phyloP scores from a whole-genome alignment of 225 moss, liverwort and hornwort genomes.

The Marchantia paleacea region DNA sequence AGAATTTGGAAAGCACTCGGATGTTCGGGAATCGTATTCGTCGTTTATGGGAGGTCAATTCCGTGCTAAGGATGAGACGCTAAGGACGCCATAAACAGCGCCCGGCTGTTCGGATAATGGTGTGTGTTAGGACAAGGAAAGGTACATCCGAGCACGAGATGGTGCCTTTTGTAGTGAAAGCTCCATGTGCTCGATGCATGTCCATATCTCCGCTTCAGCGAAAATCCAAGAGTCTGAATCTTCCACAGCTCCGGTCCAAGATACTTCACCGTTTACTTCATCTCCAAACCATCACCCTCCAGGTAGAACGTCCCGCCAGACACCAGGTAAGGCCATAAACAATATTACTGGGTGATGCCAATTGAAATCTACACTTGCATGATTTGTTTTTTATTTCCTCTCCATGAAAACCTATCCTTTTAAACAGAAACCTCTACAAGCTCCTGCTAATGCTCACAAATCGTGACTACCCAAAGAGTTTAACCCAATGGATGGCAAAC shows the following conservation, averaged over 20 bases:
- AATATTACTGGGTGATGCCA: no score
- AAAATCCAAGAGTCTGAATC: neutral
- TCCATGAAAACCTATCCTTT: no score
- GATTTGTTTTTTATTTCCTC: no score
- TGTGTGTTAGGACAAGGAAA: neutral
- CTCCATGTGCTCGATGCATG: neutral
- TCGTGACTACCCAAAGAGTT: no score
- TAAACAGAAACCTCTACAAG: no score
- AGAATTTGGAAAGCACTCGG: neutral
- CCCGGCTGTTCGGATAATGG: neutral
- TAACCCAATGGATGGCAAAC: no score
- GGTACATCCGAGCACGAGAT: neutral
- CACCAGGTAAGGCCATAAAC: no score
- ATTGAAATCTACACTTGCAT: no score
- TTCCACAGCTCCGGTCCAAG: neutral
- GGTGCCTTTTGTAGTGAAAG: neutral
- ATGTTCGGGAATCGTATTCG: neutral
- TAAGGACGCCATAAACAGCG: neutral
- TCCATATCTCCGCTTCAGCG: neutral
- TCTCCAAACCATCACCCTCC: no score
- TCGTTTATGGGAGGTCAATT: neutral
- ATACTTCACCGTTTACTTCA: no score
- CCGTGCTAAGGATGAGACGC: neutral
- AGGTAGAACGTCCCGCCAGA: no score
- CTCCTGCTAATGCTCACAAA: no score